Evolutionary conservation across 371 early-diverging fungal species (phyloP).

Genomic region (Fennellomyces sp.): DNA sequence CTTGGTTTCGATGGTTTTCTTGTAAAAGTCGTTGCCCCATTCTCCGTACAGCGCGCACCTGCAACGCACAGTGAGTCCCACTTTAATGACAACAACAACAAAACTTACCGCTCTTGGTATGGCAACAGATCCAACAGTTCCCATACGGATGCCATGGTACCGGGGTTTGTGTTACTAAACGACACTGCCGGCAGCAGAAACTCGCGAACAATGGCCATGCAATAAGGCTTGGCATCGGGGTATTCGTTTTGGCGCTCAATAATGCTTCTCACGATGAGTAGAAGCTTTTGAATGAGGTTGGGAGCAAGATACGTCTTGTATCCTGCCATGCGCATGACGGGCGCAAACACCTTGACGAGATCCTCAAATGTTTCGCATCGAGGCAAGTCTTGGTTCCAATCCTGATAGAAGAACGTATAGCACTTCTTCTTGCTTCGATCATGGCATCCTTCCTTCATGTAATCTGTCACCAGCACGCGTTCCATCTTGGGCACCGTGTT

Average conservation of each 20-base stretch:
- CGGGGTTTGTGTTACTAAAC: conserved; percentile 68
- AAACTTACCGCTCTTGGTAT: conserved; percentile 61
- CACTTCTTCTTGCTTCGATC: conserved; percentile 34
- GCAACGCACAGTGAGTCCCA: not conserved
- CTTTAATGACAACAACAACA: not conserved
- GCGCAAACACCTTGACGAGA: conserved; percentile 46
- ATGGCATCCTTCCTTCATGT: conserved; percentile 21
- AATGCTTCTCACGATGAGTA: conserved; percentile 39
- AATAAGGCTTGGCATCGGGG: conserved; percentile 32
- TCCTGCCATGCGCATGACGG: conserved; percentile 52
- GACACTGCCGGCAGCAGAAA: conserved; percentile 80
- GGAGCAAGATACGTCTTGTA: conserved; percentile 53
- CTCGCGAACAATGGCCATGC: conserved; percentile 67
- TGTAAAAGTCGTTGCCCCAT: conserved; percentile 73
- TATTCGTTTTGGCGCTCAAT: conserved; percentile 32
- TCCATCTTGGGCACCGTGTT: conserved; percentile 24
- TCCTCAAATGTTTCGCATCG: conserved; percentile 37
- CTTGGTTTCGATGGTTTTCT: conserved; percentile 49
- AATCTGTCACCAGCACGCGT: conserved; percentile 27
- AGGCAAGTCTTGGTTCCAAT: conserved; percentile 58
- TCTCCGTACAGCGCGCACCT: conserved; percentile 76
- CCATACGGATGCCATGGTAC: conserved; percentile 80
- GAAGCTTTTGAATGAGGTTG: conserved; percentile 41
- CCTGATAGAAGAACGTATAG: conserved; percentile 60
- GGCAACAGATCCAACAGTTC: conserved; percentile 64